Evolutionary conservation across 83 land plant species (phyloP).

Genomic region (Diphasiastrum complanatum): DNA sequence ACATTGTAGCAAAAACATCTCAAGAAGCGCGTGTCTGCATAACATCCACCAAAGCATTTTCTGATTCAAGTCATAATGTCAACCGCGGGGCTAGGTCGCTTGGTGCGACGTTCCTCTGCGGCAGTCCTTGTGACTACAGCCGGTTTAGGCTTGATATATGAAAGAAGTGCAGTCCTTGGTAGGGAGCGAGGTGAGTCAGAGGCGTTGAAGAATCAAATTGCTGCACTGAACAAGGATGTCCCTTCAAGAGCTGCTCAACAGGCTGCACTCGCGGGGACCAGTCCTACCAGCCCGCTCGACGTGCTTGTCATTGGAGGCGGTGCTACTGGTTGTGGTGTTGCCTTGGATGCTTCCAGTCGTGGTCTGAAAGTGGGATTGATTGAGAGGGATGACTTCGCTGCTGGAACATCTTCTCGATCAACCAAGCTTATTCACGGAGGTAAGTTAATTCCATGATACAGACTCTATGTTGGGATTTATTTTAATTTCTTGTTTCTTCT

Average conservation of each 20-base stretch:
- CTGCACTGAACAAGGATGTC: background rate
- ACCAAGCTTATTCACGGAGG: conserved; percentile 98
- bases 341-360: conserved; percentile 77
- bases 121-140: too few relatives aligned
- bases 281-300: background rate
- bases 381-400: conserved; percentile 91
- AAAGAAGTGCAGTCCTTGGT: too few relatives aligned
- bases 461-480: background rate
- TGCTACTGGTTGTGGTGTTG: conserved; percentile 93
- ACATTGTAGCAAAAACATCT: too few relatives aligned
- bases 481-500: background rate
- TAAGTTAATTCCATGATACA: conserved; percentile 2
- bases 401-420: conserved; percentile 93
- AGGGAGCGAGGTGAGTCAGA: background rate
- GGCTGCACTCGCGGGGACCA: background rate
- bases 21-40: too few relatives aligned
- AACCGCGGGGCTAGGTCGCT: too few relatives aligned
- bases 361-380: conserved; percentile 90
- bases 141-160: too few relatives aligned
- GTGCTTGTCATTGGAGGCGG: conserved; percentile 51
- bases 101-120: too few relatives aligned
- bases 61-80: too few relatives aligned
- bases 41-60: too few relatives aligned
- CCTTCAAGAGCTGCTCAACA: background rate
- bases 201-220: background rate